Conservation (phyloP, 1,284 basidiomycete genomes). For the Xerocomus amazonicus region DNA sequence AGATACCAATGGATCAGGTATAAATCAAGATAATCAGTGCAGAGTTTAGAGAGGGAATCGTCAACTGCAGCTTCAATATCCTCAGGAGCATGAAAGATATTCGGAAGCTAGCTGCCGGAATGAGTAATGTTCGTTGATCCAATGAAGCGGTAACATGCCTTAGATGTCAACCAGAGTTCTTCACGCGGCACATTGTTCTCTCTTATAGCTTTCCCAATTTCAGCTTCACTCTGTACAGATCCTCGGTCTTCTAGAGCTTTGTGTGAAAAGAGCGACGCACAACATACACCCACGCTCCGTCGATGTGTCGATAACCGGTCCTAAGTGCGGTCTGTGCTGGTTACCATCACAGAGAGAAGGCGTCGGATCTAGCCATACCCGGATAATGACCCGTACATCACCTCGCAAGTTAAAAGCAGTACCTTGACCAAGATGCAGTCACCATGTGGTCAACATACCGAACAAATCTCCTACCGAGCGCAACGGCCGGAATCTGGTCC, state of each 20-base stretch:
- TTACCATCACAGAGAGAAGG: conserved; percentile 2
- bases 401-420: conserved; percentile 58
- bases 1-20: conserved; percentile 82
- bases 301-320: conserved; percentile 71
- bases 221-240: conserved; percentile 61
- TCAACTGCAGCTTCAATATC: conserved; percentile 68
- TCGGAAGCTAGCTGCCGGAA: conserved; percentile 52
- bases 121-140: background rate
- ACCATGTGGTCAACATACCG: background rate
- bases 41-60: conserved; percentile 62
- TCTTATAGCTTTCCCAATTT: conserved; percentile 69
- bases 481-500: conserved; percentile 58
- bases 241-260: background rate
- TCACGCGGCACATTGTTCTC: conserved; percentile 55
- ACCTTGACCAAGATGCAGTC: conserved; percentile 22
- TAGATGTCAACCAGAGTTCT: conserved; percentile 67
- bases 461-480: conserved; percentile 42
- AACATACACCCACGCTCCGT: conserved; percentile 69
- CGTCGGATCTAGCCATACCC: conserved; percentile 31
- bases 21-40: conserved; percentile 75
- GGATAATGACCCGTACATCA: conserved; percentile 59
- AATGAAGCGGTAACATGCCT: conserved; percentile 24
- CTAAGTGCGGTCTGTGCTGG: conserved; percentile 46
- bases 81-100: conserved; percentile 61
- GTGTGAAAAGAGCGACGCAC: conserved; percentile 29